Percentiles rank a stretch among this genome's conserved stretches.
Conservation (phyloP, 257 asterid species). For the Rauvolfia tetraphylla region DNA sequence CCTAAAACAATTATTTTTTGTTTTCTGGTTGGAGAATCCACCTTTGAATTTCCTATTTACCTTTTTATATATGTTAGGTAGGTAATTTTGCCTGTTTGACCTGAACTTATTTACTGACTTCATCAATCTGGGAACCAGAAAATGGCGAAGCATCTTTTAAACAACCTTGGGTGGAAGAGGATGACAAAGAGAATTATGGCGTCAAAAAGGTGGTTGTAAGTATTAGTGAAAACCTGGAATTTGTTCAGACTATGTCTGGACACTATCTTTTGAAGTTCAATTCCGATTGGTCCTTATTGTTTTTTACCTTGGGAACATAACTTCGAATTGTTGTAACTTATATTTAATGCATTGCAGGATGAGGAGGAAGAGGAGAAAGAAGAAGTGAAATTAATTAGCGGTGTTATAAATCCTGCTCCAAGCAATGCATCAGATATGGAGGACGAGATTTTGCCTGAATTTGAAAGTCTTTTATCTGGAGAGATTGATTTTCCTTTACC, state of each 20-base stretch:
- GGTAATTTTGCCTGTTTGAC: background rate
- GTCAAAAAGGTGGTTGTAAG: constrained; percentile 55
- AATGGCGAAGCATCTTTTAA: constrained; percentile 35
- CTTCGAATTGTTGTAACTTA: background rate
- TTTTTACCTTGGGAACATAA: background rate
- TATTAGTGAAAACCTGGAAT: constrained; percentile 9
- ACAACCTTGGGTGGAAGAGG: constrained; percentile 29
- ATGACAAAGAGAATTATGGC: constrained; percentile 45
- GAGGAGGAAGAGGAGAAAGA: constrained; percentile 77
- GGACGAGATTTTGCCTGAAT: constrained; percentile 73
- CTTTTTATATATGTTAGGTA: background rate
- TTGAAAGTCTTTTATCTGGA: constrained; percentile 70
- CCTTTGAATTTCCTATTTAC: background rate
- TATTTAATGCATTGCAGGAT: constrained; percentile 30
- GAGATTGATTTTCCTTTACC: constrained; percentile 75
- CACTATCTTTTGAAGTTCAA: no score
- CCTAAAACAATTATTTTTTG: background rate
- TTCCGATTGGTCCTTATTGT: no score
- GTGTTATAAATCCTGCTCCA: constrained; percentile 54
- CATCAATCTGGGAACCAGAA: constrained; percentile 40
- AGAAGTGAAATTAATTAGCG: constrained; percentile 76
- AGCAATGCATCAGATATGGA: constrained; percentile 48
- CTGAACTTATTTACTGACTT: background rate
- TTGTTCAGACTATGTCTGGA: background rate
- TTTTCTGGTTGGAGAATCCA: background rate